A percentile compares a stretch with the other conserved stretches of the same genome.
phyloP scores from a whole-genome alignment of 306 rosid genomes.

The Amphicarpaea edgeworthii region DNA sequence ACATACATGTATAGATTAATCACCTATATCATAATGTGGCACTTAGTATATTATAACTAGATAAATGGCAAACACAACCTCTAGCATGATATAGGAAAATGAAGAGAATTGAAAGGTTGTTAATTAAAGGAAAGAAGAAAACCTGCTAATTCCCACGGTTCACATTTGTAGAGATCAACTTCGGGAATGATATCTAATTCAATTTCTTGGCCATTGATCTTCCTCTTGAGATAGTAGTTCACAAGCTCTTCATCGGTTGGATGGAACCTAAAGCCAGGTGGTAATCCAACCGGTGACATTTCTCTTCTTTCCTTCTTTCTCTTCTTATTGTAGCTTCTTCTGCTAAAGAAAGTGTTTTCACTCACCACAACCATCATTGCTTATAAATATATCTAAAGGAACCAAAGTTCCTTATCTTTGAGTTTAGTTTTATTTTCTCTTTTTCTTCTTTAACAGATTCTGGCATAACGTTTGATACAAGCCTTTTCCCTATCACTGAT shows the following conservation, averaged over 20 bases:
- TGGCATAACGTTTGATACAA: constrained; percentile 82
- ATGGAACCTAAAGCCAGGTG: constrained; percentile 99
- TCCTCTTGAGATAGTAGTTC: constrained; percentile 90
- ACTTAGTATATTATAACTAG: constrained; percentile 14
- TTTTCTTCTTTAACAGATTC: constrained; percentile 90
- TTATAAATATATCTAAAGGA: constrained; percentile 58
- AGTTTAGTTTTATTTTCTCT: constrained; percentile 58
- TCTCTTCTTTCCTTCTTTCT: not conserved
- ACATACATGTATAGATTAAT: not conserved
- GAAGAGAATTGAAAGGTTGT: constrained; percentile 12
- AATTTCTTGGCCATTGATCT: constrained; percentile 89
- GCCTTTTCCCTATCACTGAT: constrained; percentile 56
- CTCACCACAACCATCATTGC: constrained; percentile 50
- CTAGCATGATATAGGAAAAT: constrained; percentile 30
- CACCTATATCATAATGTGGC: not conserved
- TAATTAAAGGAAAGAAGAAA: not conserved
- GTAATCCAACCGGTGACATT: constrained; percentile 97
- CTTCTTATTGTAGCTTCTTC: constrained; percentile 30
- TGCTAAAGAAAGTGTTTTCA: constrained; percentile 50
- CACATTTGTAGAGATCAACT: constrained; percentile 99
- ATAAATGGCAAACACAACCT: constrained; percentile 16
- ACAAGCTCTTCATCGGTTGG: constrained; percentile 99
- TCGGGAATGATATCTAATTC: constrained; percentile 99
- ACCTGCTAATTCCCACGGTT: constrained; percentile 99
- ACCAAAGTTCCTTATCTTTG: constrained; percentile 78